Evolutionary conservation across 768 basidiomycete genomes (phyloP).

Genomic region (Termitomyces sp.): DNA sequence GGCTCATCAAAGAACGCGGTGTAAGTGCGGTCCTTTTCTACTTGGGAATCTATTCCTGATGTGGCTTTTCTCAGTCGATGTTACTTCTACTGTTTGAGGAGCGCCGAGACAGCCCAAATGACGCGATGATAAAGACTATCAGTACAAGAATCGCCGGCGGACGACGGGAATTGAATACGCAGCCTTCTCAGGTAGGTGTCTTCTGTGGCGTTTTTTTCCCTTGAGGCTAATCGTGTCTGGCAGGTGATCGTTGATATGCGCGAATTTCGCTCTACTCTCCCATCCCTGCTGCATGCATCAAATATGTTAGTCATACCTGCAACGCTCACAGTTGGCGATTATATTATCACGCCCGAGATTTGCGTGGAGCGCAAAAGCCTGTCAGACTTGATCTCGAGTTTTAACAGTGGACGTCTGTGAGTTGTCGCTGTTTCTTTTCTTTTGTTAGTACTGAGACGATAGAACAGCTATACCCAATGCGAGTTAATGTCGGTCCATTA

Average conservation of each 20-base stretch:
- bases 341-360: slow-evolving; percentile 92
- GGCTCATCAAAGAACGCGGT: slow-evolving; percentile 86
- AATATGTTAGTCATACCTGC: slow-evolving; percentile 80
- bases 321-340: slow-evolving; percentile 93
- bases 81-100: slow-evolving; percentile 78
- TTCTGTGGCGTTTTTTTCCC: not conserved
- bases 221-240: not conserved
- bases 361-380: slow-evolving; percentile 96
- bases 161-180: slow-evolving; percentile 56
- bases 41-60: not conserved
- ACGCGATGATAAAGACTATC: slow-evolving; percentile 74
- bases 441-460: not conserved
- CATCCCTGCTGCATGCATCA: slow-evolving; percentile 84
- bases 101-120: slow-evolving; percentile 37
- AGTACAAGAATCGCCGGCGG: slow-evolving; percentile 87
- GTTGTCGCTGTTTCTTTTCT: slow-evolving; percentile 25
- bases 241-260: slow-evolving; percentile 97
- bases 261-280: slow-evolving; percentile 92
- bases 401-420: slow-evolving; percentile 90
- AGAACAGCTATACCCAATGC: slow-evolving; percentile 86
- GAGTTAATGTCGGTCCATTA: slow-evolving; percentile 97
- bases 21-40: slow-evolving; percentile 41
- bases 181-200: slow-evolving; percentile 56
- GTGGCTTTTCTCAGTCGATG: slow-evolving; percentile 61
- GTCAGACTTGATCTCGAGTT: slow-evolving; percentile 88